phyloP scores from a whole-genome alignment of 2,329 filamentous ascomycete species.

The Diaporthe caulivora region DNA sequence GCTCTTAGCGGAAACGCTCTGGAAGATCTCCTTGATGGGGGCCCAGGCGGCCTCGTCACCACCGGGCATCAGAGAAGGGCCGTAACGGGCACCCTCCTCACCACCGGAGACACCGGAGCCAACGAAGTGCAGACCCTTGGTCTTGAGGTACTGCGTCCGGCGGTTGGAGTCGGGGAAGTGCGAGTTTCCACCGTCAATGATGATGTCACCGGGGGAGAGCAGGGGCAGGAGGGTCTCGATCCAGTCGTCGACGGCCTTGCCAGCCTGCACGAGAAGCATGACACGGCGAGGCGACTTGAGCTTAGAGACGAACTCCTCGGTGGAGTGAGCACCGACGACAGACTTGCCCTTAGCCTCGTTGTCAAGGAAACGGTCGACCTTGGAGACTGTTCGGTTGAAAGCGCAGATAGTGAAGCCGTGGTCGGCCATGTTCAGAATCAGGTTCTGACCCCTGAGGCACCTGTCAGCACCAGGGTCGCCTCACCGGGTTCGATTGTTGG shows the following conservation, averaged over 20 bases:
- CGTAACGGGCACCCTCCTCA: slow-evolving; percentile 98
- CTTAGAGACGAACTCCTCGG: slow-evolving; percentile 95
- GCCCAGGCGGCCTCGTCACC: slow-evolving; percentile 99
- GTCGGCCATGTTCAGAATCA: slow-evolving; percentile 91
- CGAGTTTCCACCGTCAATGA: slow-evolving; percentile 99
- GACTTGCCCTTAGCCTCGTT: slow-evolving; percentile 97
- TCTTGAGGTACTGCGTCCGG: slow-evolving; percentile 86
- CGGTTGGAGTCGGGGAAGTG: slow-evolving; percentile 99
- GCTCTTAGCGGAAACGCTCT: slow-evolving; percentile 97
- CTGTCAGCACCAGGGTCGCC: slow-evolving; percentile 24
- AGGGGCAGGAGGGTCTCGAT: slow-evolving; percentile 93
- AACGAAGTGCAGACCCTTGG: slow-evolving; percentile 95
- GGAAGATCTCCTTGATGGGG: slow-evolving; percentile 98
- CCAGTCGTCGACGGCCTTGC: slow-evolving; percentile 98
- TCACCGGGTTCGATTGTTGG: slow-evolving; percentile 8
- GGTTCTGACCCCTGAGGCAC: slow-evolving; percentile 76
- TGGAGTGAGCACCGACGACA: slow-evolving; percentile 91
- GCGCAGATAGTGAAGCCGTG: slow-evolving; percentile 97
- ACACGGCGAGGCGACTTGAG: slow-evolving; percentile 97
- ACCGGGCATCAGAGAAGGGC: slow-evolving; percentile 98
- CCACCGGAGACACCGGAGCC: slow-evolving; percentile 98
- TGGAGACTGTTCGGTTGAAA: slow-evolving; percentile 98
- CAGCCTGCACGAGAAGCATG: slow-evolving; percentile 99
- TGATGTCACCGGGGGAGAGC: slow-evolving; percentile 90
- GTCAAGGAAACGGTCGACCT: slow-evolving; percentile 94